Evolutionary conservation across 2,329 filamentous ascomycete species (phyloP).

Genomic region (Akanthomyces muscarius): DNA sequence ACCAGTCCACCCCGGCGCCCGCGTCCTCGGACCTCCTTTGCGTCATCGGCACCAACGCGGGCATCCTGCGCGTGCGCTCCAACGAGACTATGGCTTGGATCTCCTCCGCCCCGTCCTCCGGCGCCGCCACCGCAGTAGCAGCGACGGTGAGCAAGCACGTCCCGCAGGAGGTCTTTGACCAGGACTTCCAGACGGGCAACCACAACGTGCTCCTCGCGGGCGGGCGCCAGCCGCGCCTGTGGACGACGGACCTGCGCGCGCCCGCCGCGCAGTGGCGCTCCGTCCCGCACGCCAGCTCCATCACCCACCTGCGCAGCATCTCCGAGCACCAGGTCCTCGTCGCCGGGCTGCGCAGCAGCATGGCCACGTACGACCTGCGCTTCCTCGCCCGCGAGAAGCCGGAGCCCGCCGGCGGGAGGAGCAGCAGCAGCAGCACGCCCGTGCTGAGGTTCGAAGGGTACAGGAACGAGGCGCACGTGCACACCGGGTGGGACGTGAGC

Average conservation of each 20-base stretch:
- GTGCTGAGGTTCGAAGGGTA: slow-evolving; percentile 48
- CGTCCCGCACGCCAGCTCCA: slow-evolving; percentile 35
- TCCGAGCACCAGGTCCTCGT: slow-evolving; percentile 49
- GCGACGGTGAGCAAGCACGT: slow-evolving; percentile 13
- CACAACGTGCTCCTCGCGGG: slow-evolving; percentile 48
- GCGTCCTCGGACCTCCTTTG: slow-evolving; percentile 38
- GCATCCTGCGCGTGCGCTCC: slow-evolving; percentile 38
- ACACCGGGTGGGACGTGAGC: slow-evolving; percentile 51
- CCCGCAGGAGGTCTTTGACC: slow-evolving; percentile 41
- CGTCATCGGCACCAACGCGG: slow-evolving; percentile 45
- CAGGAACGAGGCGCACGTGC: slow-evolving; percentile 44
- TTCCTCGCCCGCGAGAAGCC: slow-evolving; percentile 27
- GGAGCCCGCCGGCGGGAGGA: background rate
- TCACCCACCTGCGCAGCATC: slow-evolving; percentile 49
- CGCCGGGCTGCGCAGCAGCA: slow-evolving; percentile 45
- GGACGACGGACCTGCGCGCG: slow-evolving; percentile 43
- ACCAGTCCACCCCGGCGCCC: slow-evolving; percentile 41
- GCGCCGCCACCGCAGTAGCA: slow-evolving; percentile 5
- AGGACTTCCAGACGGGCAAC: slow-evolving; percentile 44
- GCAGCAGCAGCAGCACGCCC: slow-evolving; percentile 28
- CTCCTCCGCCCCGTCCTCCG: slow-evolving; percentile 22
- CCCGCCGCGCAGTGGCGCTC: slow-evolving; percentile 32
- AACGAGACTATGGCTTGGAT: slow-evolving; percentile 34
- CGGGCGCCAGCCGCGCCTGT: slow-evolving; percentile 44
- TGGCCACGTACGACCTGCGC: slow-evolving; percentile 56